Evolutionary conservation across 306 rosid species (phyloP), one percentile per base, ranked within the genome.

Genomic region (Lagenaria siceraria): DNA sequence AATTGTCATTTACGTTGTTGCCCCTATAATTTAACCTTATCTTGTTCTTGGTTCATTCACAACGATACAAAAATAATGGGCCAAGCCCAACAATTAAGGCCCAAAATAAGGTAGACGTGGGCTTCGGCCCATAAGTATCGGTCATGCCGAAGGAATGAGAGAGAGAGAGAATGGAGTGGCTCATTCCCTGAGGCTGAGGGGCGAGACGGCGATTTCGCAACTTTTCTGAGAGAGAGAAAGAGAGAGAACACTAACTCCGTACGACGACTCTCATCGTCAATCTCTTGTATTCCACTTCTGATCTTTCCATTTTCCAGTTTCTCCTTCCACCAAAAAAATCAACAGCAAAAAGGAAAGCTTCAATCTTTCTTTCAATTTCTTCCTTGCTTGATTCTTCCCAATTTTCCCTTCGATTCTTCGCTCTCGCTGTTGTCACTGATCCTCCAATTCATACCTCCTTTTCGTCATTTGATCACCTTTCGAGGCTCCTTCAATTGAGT

Each of bases 131-230:
- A 42, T 0, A n/a, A 68, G n/a, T 13, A 1, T 8, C n/a, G 14
- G 54, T 68, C 35, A 68, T 11, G 74, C 54, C n/a, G 35, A n/a
- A 68, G 19, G 11, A 11, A 42, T 42, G 74, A 33, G 49, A 42
- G 51, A 33, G 72, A 35, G 72, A 31, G 74, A 68, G 55, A 22
- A 25, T 38, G 10, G 55, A 63, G 25, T 63, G 71, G 46, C 70
- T 31, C 43, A 17, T 31, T 22, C 70, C 24, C 74, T 40, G 74
- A 21, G 74, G 54, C 74, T 65, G 27, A 68, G 35, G 74, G 19
- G 74, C 29, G 74, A 68, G 74, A 68, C 74, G 74, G 74, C 74
- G 74, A 68, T n/a, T 42, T 68, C 74, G 74, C 55, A 43, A 40
- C 35, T 68, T 22, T 68, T 42, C 75, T 13, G 6, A 3, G 75